phyloP scores from a whole-genome alignment of 1,139 yeast genomes.

The Geotrichum candidum region DNA sequence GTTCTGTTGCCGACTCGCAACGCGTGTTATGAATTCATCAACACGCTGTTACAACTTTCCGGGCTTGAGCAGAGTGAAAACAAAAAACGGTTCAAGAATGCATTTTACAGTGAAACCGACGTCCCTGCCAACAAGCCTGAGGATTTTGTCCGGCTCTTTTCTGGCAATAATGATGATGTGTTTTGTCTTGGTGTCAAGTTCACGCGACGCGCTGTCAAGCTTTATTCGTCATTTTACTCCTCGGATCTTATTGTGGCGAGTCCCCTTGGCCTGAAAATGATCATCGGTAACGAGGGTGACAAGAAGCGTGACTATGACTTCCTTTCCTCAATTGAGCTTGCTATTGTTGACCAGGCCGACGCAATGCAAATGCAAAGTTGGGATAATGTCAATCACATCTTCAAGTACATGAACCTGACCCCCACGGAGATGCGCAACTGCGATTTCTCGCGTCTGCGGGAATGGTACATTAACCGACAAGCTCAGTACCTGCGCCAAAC shows the following conservation, averaged over 20 bases:
- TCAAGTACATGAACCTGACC: conserved; percentile 64
- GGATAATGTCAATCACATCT: conserved; percentile 69
- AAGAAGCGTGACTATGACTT: conserved; percentile 52
- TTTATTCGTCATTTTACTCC: conserved; percentile 77
- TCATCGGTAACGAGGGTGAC: conserved; percentile 48
- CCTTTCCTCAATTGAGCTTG: conserved; percentile 78
- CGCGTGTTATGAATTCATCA: conserved; percentile 66
- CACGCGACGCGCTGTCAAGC: conserved; percentile 78
- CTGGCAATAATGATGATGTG: conserved; percentile 88
- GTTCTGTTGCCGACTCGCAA: conserved; percentile 81
- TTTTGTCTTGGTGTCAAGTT: conserved; percentile 85
- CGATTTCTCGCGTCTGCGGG: conserved; percentile 84
- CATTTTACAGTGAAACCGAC: conserved; percentile 51
- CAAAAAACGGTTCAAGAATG: conserved; percentile 63
- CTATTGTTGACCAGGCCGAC: conserved; percentile 76
- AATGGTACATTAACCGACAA: conserved; percentile 88
- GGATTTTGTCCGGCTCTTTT: conserved; percentile 72
- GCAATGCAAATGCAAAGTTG: conserved; percentile 91
- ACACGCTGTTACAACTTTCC: conserved; percentile 54
- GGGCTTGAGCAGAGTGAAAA: conserved; percentile 75
- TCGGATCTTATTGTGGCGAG: conserved; percentile 88
- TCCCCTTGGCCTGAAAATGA: conserved; percentile 82
- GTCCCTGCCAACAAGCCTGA: conserved; percentile 64
- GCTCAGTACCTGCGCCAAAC: conserved; percentile 73
- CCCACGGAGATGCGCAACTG: conserved; percentile 79